Percentiles rank a stretch among this genome's conserved stretches.
Conservation (phyloP, 352 stramenopile genomes). For the Pythium rhizo-oryzae region DNA sequence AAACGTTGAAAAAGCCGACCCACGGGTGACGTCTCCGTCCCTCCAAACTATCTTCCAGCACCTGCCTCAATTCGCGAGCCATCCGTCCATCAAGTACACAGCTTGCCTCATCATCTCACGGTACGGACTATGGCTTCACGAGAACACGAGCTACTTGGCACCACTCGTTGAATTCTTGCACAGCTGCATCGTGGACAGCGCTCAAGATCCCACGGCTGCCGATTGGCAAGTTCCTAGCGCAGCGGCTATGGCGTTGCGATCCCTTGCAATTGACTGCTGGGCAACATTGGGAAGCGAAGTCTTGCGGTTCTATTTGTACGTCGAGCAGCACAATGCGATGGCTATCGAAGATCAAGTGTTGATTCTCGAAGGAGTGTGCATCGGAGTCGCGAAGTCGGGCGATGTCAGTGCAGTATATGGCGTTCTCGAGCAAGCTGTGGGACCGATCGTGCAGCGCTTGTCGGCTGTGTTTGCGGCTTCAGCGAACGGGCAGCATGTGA, state of each 20-base stretch:
- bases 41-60: slow-evolving; percentile 82
- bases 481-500: slow-evolving; percentile 37
- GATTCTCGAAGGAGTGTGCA: slow-evolving; percentile 80
- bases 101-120: slow-evolving; percentile 85
- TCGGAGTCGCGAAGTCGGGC: slow-evolving; percentile 49
- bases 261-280: slow-evolving; percentile 83
- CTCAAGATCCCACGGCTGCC: slow-evolving; percentile 42
- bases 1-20: slow-evolving; percentile 58
- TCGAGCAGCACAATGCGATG: slow-evolving; percentile 72
- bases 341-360: slow-evolving; percentile 81
- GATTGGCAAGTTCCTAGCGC: slow-evolving; percentile 83
- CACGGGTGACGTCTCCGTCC: slow-evolving; percentile 35
- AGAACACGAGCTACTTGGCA: slow-evolving; percentile 48
- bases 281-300: slow-evolving; percentile 62
- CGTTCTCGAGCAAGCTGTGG: slow-evolving; percentile 70
- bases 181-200: slow-evolving; percentile 61
- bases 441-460: slow-evolving; percentile 61
- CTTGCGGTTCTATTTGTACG: slow-evolving; percentile 76
- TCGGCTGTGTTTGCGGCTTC: slow-evolving; percentile 44
- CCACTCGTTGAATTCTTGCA: slow-evolving; percentile 75
- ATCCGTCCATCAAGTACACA: slow-evolving; percentile 86
- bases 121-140: slow-evolving; percentile 73
- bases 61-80: slow-evolving; percentile 67
- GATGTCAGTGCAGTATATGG: slow-evolving; percentile 49
- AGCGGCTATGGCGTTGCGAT: slow-evolving; percentile 67